phyloP scores from a whole-genome alignment of 768 basidiomycete species.

The Neoboletus magnificus region DNA sequence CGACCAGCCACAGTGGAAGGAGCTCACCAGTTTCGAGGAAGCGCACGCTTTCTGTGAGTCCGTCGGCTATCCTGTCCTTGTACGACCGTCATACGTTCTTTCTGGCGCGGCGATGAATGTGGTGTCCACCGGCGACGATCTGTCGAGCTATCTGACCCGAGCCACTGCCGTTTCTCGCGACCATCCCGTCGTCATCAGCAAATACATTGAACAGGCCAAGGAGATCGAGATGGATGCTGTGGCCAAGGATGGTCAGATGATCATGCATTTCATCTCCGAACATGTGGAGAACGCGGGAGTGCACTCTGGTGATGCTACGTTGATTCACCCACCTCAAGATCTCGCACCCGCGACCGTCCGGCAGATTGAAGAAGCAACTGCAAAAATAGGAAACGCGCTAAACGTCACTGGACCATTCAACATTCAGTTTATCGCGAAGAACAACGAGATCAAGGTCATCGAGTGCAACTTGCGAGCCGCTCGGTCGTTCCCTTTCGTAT shows the following conservation, averaged over 20 bases:
- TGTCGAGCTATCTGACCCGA: conserved; percentile 88
- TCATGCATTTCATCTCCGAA: conserved; percentile 99
- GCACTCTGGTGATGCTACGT: conserved; percentile 96
- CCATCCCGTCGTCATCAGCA: conserved; percentile 96
- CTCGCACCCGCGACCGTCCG: conserved; percentile 95
- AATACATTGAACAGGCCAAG: conserved; percentile 99
- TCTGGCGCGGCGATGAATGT: conserved; percentile 99
- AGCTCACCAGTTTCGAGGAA: conserved; percentile 86
- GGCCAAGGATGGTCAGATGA: conserved; percentile 94
- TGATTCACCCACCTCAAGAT: conserved; percentile 98
- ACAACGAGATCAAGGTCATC: conserved; percentile 99
- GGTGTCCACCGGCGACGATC: conserved; percentile 88
- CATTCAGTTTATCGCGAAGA: conserved; percentile 99
- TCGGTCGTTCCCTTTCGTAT: conserved; percentile 98
- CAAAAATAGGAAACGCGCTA: conserved; percentile 95
- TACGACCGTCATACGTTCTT: conserved; percentile 97
- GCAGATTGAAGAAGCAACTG: conserved; percentile 94
- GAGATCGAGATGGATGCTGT: conserved; percentile 99
- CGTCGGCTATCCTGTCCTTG: conserved; percentile 94
- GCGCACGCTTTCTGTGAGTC: conserved; percentile 87
- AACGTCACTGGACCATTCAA: conserved; percentile 99
- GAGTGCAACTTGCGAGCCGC: conserved; percentile 98
- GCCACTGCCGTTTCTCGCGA: conserved; percentile 95
- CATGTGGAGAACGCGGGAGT: conserved; percentile 99
- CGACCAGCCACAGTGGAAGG: conserved; percentile 97